Conservation (phyloP, 768 basidiomycete species). For the Mycena polygramma region DNA sequence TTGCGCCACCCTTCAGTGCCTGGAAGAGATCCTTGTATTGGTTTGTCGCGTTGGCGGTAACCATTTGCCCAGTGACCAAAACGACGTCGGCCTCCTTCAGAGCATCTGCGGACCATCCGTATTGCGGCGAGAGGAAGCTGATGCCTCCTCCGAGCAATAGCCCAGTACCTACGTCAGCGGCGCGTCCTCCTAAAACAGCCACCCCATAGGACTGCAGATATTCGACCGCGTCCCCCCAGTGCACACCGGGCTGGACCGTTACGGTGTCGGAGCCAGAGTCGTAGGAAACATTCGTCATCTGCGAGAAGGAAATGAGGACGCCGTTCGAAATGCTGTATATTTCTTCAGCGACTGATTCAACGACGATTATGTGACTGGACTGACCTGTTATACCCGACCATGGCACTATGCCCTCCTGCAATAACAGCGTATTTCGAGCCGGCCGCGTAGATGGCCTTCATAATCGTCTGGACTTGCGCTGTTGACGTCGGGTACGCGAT, state of each 20-base stretch:
- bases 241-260: neutral
- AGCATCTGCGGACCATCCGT: neutral
- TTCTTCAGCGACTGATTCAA: neutral
- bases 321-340: neutral
- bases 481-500: neutral
- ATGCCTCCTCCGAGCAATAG: neutral
- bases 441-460: neutral
- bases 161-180: neutral
- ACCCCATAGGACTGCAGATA: constrained; percentile 1
- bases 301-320: neutral
- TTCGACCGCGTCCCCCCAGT: neutral
- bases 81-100: neutral
- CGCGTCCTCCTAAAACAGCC: neutral
- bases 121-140: neutral
- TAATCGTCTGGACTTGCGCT: neutral
- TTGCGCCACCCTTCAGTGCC: neutral
- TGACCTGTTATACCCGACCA: constrained; percentile 1
- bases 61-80: neutral
- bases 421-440: neutral
- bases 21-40: neutral
- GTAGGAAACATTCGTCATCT: neutral
- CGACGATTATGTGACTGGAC: neutral
- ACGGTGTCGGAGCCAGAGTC: neutral
- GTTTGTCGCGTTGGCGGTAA: neutral
- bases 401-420: neutral